Evolutionary conservation across 768 basidiomycete genomes (phyloP), one percentile per base, ranked within the genome.

Genomic region (Lentinula aciculospora): DNA sequence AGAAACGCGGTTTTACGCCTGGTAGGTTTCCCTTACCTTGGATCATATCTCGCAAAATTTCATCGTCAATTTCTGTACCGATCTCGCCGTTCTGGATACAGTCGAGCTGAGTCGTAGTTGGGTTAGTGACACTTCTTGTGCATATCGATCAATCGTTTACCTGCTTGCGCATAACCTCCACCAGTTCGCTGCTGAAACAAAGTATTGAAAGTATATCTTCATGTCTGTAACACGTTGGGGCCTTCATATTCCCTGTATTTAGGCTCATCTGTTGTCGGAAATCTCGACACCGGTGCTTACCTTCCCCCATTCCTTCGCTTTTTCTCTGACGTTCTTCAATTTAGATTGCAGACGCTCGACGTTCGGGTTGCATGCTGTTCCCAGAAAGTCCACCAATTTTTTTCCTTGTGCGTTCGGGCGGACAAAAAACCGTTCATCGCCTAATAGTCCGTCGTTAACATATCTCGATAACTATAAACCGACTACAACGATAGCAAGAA

Each of bases 341-440:
- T 51, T 47, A 28, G 58, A 6, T 23, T 17, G 23, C 17, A 64
- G 42, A 32, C 23, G 47, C 5, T 29, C 23, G 21, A 25, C 23
- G 29, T 60, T 60, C 27, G 56, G 51, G 49, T 58, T 55, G 40
- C 58, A 64, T 28, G 49, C 56, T 23, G 27, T 31, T 2, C 59
- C 62, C 7, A 65, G 58, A 28, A 60, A 53, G 4, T 59, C 59
- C n/a, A 46, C 45, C 12, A 66, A 40, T n/a, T 60, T 53, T n/a
- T 28, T 58, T 36, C 56, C 58, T n/a, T 58, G 21, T 3, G 58
- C 46, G 19, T 61, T 57, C 25, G 37, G 53, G 10, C 2, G 56
- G 4, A 58, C 62, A n/a, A 69, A 64, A 58, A 71, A 70, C 6
- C 63, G 37, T 42, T 66, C 63, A 55, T 70, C 69, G 32, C 68